Evolutionary conservation across 1,284 basidiomycete genomes (phyloP).

Genomic region (Somion occarium): DNA sequence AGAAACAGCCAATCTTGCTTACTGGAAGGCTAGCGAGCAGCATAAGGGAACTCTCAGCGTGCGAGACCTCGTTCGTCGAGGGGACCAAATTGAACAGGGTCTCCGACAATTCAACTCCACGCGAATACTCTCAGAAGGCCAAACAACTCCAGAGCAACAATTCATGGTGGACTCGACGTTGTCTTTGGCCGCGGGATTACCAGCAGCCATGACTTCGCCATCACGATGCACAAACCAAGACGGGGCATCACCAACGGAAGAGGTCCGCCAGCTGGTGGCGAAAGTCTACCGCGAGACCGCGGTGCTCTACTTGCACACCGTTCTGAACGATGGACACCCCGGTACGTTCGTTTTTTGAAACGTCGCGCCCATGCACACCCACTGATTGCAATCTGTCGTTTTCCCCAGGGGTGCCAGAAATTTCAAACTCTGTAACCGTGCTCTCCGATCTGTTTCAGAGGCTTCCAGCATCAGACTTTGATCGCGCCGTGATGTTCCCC

Average conservation of each 20-base stretch:
- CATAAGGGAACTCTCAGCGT: slow-evolving; percentile 60
- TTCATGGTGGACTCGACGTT: slow-evolving; percentile 9
- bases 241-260: slow-evolving; percentile 29
- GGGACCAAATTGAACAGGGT: slow-evolving; percentile 59
- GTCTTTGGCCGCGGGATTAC: slow-evolving; percentile 10
- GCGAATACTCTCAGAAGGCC: slow-evolving; percentile 1
- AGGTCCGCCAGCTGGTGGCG: slow-evolving; percentile 43
- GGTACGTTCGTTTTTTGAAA: slow-evolving; percentile 36
- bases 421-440: slow-evolving; percentile 48
- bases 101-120: slow-evolving; percentile 34
- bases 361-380: neutral
- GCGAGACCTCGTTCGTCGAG: slow-evolving; percentile 64
- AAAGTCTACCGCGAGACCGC: slow-evolving; percentile 67
- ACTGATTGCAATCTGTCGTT: neutral
- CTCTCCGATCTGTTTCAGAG: slow-evolving; percentile 50
- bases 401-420: slow-evolving; percentile 64
- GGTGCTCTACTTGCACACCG: slow-evolving; percentile 64
- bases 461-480: slow-evolving; percentile 51
- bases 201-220: slow-evolving; percentile 7
- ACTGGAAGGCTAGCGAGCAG: slow-evolving; percentile 66
- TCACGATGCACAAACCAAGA: slow-evolving; percentile 10
- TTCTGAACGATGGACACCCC: slow-evolving; percentile 62
- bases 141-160: neutral
- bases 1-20: slow-evolving; percentile 66
- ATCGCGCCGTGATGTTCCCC: slow-evolving; percentile 67